phyloP scores from a whole-genome alignment of 176 grass and related monocot genomes.

The barley (Hordeum vulgare) region MorexV3_pseudomolecules_assembly NC_058522.1:444295929-444296428 shows the following conservation, averaged over 20 bases:
- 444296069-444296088: conserved; percentile 96
- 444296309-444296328: conserved; percentile 21
- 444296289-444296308: background rate
- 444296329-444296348: background rate
- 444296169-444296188: conserved; percentile 23
- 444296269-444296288: conserved; percentile 15
- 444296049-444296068: conserved; percentile 84
- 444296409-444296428: background rate
- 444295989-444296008: conserved; percentile 72
- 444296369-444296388: background rate
- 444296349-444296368: conserved; percentile 10
- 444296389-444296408: background rate
- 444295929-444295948: conserved; percentile 65
- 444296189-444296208: conserved; percentile 20
- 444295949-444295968: conserved; percentile 55
- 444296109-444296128: conserved; percentile 78
- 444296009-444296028: conserved; percentile 82
- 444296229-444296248: conserved; percentile 23
- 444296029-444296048: conserved; percentile 82
- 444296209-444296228: conserved; percentile 29
- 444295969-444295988: conserved; percentile 77
- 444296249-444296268: conserved; percentile 39
- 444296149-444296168: background rate
- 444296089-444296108: conserved; percentile 84
- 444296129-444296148: conserved; percentile 11